Evolutionary conservation across 208 protist species (phyloP).

Genomic region (Spongospora subterranea): DNA sequence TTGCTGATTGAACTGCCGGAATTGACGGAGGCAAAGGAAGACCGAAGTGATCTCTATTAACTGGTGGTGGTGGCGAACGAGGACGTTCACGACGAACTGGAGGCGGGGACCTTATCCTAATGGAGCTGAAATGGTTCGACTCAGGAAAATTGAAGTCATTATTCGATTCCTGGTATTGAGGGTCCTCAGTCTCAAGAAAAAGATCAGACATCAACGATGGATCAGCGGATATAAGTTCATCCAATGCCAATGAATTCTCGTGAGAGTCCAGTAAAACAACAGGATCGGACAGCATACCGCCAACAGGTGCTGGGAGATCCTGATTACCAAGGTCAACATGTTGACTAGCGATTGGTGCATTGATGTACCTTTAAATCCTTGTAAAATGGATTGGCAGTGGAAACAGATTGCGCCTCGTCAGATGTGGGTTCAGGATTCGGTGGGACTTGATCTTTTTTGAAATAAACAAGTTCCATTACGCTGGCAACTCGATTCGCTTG

Average conservation of each 20-base stretch:
- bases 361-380: conserved; percentile 20
- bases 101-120: neutral
- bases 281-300: neutral
- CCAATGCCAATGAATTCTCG: neutral
- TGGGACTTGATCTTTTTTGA: conserved; percentile 37
- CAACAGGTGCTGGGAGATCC: neutral
- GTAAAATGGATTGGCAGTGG: neutral
- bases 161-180: too few species aligned
- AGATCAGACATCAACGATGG: neutral
- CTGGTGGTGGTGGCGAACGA: neutral
- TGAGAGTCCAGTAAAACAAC: neutral
- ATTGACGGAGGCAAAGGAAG: conserved; percentile 19
- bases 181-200: neutral
- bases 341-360: neutral
- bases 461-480: conserved; percentile 36
- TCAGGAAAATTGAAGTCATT: too few species aligned
- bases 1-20: too few species aligned
- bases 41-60: neutral
- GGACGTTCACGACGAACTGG: neutral
- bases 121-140: too few species aligned
- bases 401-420: neutral
- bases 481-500: neutral
- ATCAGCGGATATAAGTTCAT: neutral
- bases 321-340: neutral
- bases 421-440: neutral